phyloP scores from a whole-genome alignment of 139 green algal genomes.

The Chlorella sp. region DNA sequence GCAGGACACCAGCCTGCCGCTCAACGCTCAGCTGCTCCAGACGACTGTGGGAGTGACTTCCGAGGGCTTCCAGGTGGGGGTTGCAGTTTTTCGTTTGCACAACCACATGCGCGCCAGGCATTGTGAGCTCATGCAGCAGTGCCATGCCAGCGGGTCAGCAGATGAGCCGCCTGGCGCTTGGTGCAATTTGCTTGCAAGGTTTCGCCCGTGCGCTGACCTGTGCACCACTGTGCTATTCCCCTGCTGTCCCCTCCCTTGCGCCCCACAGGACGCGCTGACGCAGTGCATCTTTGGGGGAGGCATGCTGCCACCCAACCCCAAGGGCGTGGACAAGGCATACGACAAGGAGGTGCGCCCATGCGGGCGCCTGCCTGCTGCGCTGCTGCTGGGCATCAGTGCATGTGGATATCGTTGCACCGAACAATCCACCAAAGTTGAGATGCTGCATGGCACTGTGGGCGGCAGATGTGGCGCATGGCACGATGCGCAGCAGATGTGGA shows the following conservation, averaged over 20 bases:
- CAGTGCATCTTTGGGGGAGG: conserved; percentile 41
- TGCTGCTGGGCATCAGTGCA: too few relatives aligned
- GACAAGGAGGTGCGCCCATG: conserved; percentile 14
- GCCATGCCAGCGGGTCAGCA: too few relatives aligned
- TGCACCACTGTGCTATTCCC: not conserved
- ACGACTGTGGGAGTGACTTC: conserved; percentile 74
- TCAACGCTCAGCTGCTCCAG: conserved; percentile 48
- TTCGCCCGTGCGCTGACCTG: not conserved
- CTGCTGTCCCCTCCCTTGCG: not conserved
- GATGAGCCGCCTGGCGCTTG: too few relatives aligned
- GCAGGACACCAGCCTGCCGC: conserved; percentile 34
- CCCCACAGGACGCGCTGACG: conserved; percentile 60
- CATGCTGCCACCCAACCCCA: conserved; percentile 58
- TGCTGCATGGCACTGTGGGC: too few relatives aligned
- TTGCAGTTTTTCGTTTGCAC: not conserved
- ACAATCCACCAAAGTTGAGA: too few relatives aligned
- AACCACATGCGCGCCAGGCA: too few relatives aligned
- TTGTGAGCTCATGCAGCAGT: too few relatives aligned
- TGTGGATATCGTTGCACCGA: too few relatives aligned
- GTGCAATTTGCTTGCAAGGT: not conserved
- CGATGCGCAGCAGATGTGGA: too few relatives aligned
- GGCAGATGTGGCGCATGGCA: too few relatives aligned
- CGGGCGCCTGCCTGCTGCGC: too few relatives aligned
- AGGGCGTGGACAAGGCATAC: conserved; percentile 41
- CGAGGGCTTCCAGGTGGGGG: conserved; percentile 71